These are phyloP conservation scores for Wickerhamomyces subpelliculosus DNA, from an alignment of 805 yeast species.

Conservation along the genomic window DNA sequence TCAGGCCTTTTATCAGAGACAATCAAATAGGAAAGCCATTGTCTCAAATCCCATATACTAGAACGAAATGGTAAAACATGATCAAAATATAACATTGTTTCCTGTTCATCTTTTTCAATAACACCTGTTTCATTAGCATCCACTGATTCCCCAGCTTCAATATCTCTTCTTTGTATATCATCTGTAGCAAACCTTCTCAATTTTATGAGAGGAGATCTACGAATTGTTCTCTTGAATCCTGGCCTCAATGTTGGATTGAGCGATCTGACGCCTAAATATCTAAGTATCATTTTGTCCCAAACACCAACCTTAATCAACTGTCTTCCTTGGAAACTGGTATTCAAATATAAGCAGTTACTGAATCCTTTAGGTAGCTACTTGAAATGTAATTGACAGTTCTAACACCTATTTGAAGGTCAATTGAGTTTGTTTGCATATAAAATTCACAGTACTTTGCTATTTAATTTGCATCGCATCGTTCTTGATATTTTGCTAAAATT, in stretches of 20 bases:
- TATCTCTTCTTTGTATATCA: conserved; percentile 34
- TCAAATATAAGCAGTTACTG: too few species aligned
- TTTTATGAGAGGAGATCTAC: neutral
- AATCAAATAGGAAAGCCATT: conserved; percentile 33
- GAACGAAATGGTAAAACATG: conserved; percentile 42
- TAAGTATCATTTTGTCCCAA: neutral
- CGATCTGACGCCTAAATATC: neutral
- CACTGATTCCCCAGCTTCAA: conserved; percentile 48
- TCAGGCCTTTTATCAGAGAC: conserved; percentile 29
- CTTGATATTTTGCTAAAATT: neutral
- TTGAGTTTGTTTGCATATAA: too few species aligned
- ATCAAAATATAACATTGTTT: conserved; percentile 50
- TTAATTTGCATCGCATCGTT: neutral
- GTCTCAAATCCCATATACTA: conserved; percentile 39
- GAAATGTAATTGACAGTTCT: too few species aligned
- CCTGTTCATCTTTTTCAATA: conserved; percentile 40
- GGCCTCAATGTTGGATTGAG: neutral
- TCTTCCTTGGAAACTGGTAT: too few species aligned
- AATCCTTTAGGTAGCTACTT: too few species aligned
- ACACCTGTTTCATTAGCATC: conserved; percentile 53
- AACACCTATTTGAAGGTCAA: too few species aligned
- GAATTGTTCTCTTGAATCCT: too few species aligned
- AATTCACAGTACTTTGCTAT: neutral
- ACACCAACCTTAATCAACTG: too few species aligned
- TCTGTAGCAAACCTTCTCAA: neutral